Evolutionary conservation across 805 yeast genomes (phyloP).

Genomic region (Kazachstania africana): DNA sequence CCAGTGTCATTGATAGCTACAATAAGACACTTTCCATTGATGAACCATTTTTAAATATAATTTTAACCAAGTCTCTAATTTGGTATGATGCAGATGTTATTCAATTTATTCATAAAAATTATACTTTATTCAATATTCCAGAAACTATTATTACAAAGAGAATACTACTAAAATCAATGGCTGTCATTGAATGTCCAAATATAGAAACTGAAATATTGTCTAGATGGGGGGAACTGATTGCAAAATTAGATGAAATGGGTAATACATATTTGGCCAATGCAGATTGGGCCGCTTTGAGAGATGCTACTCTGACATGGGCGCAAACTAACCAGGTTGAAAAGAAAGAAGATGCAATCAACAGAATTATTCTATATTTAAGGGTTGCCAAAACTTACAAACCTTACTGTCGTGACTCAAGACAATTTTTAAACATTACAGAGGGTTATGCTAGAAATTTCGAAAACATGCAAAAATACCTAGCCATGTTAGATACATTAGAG

Average conservation of each 20-base stretch:
- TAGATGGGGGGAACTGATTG: constrained; percentile 41
- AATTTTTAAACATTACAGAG: constrained; percentile 27
- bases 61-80: constrained; percentile 44
- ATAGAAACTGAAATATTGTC: constrained; percentile 39
- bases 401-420: constrained; percentile 31
- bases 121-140: constrained; percentile 38
- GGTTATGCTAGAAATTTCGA: constrained; percentile 27
- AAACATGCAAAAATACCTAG: constrained; percentile 16
- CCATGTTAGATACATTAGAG: constrained; percentile 3
- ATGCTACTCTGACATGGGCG: constrained; percentile 41
- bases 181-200: constrained; percentile 38
- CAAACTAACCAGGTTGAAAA: constrained; percentile 2
- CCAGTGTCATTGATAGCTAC: constrained; percentile 40
- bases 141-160: constrained; percentile 59
- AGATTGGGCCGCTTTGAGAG: constrained; percentile 71
- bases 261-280: constrained; percentile 59
- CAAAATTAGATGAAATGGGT: constrained; percentile 36
- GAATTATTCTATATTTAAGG: constrained; percentile 39
- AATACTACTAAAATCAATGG: constrained; percentile 55
- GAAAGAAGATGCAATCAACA: constrained; percentile 16
- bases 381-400: constrained; percentile 34
- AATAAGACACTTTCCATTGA: constrained; percentile 45
- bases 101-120: constrained; percentile 46
- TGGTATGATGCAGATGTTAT: constrained; percentile 55
- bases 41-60: constrained; percentile 65